A percentile compares a stretch with the other conserved stretches of the same genome.
These are phyloP conservation scores for Ceratobasidium sp. DNA, from an alignment of 1,284 basidiomycete species.

Conservation along the genomic window DNA sequence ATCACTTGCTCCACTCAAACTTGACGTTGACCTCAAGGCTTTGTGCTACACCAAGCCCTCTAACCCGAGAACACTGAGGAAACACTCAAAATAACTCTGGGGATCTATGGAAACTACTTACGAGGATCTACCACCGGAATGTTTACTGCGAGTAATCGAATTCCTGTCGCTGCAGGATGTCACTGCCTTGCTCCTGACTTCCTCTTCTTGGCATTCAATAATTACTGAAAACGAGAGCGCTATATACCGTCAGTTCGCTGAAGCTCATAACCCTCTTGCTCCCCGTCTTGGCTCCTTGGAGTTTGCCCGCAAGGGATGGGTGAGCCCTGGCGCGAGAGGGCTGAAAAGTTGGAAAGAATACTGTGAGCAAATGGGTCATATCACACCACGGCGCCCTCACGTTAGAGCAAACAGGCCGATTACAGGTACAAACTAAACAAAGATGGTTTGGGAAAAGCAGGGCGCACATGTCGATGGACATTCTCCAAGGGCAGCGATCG, in stretches of 20 bases:
- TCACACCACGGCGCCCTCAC: neutral
- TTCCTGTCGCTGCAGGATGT: constrained; percentile 31
- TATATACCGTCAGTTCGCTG: constrained; percentile 25
- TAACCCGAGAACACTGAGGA: neutral
- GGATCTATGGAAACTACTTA: neutral
- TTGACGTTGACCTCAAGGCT: constrained; percentile 4
- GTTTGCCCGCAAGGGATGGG: constrained; percentile 1
- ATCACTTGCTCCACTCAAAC: neutral
- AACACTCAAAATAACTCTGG: neutral
- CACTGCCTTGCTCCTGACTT: constrained; percentile 7
- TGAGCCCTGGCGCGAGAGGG: constrained; percentile 1
- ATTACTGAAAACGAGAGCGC: constrained; percentile 24
- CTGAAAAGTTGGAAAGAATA: constrained; percentile 32
- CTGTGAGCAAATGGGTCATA: constrained; percentile 7
- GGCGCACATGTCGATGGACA: constrained; percentile 3
- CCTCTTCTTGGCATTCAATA: constrained; percentile 23
- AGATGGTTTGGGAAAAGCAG: constrained; percentile 32
- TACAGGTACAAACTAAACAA: constrained; percentile 5
- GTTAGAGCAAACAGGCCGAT: constrained; percentile 24
- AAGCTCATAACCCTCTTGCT: neutral
- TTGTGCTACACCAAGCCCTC: neutral
- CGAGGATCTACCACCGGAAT: constrained; percentile 21
- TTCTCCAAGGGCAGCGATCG: constrained; percentile 2
- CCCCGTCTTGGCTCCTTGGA: constrained; percentile 11
- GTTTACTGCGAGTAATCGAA: constrained; percentile 23